Evolutionary conservation across 208 protist genomes (phyloP).

Genomic region (Leishmania amazonensis): DNA sequence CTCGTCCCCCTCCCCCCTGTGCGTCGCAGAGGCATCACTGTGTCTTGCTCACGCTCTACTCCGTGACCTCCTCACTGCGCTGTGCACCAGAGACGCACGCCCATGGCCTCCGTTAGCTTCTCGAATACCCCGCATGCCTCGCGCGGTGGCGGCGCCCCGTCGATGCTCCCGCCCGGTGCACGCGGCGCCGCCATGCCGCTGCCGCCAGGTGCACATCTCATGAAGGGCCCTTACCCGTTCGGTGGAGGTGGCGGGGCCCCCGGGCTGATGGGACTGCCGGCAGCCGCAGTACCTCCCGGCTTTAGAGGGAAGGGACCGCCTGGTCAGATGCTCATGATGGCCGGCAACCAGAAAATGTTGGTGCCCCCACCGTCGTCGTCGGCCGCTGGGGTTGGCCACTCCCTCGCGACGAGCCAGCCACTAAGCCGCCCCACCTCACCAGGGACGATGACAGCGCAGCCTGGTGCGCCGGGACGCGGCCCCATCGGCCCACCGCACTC

Average conservation of each 20-base stretch:
- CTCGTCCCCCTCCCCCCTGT: background rate
- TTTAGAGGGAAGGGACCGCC: conserved; percentile 18
- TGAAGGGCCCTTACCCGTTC: background rate
- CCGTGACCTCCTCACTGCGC: background rate
- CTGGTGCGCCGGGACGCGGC: background rate
- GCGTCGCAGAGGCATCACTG: background rate
- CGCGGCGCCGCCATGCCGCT: background rate
- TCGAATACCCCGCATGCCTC: background rate
- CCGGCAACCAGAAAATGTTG: conserved; percentile 10
- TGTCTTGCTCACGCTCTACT: background rate
- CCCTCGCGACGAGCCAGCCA: background rate
- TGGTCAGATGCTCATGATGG: conserved; percentile 2
- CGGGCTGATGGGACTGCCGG: background rate
- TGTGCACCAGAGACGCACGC: background rate
- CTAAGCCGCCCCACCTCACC: conserved; percentile 6
- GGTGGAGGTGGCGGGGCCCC: background rate
- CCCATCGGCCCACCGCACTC: background rate
- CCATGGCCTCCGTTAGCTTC: background rate
- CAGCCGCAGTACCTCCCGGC: conserved; percentile 9
- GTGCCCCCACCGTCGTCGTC: conserved; percentile 3
- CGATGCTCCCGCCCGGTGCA: background rate
- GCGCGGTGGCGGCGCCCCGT: background rate
- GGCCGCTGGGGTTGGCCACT: background rate
- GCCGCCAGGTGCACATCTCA: conserved; percentile 11
- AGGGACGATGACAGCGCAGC: background rate